Base-by-base conservation (phyloP, 345 rosid genomes). In the Jatropha curcas region DNA sequence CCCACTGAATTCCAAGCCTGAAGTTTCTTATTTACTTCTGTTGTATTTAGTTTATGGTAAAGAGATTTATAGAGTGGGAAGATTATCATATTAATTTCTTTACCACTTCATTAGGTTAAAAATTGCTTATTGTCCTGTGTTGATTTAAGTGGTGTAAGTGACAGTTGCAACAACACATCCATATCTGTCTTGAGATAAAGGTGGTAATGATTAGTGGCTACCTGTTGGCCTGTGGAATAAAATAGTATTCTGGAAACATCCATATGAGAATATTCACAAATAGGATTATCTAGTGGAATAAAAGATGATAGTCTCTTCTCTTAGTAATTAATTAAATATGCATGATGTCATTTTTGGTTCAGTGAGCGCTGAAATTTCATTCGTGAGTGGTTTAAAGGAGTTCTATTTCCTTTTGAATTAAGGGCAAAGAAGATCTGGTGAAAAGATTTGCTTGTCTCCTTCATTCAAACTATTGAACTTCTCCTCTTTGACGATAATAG, bases 301-400 rank as follows among this genome's bases (percentile, higher is more conserved):
- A n/a, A n/a, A 65, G 70, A 65, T 27, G 37, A 65, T 27, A 30
- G n/a, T n/a, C n/a, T n/a, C n/a, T n/a, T n/a, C 16, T 11, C 56
- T 9, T 16, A 17, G 1, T 50, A 22, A 45, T 11, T n/a, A 28
- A 6, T 46, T 31, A 46, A 34, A 65, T 51, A 37, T 60, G 48
- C 27, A 24, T 25, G 24, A 14, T 5, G 50, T 22, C 68, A 43
- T 48, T 48, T 16, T 7, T 48, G 22, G 60, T 25, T 12, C 16
- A 56, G 31, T 13, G 31, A 10, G 16, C n/a, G 30, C 8, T 12
- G 60, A 10, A 56, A 25, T 25, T 56, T 11, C n/a, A 2, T 56
- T 11, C 1, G 11, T 31, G 60, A 25, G 34, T 9, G 16, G 13
- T 56, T 56, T 11, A 56, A 12, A 25, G 57, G 22, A 52, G 6